phyloP scores from a whole-genome alignment of 192 early-diverging fungal genomes.

The Polychytrium aggregatum region DNA sequence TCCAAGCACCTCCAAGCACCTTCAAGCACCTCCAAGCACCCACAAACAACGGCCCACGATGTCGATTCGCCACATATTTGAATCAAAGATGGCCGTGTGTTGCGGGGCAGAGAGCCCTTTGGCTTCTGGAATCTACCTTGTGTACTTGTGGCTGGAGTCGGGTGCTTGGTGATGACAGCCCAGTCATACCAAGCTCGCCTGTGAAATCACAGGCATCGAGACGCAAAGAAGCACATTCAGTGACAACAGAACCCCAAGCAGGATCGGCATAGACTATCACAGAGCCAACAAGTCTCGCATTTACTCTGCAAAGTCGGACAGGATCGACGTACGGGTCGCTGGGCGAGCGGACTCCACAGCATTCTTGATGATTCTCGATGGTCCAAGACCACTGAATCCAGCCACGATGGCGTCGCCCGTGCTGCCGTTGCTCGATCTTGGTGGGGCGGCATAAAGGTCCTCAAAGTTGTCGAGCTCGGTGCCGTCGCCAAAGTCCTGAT shows the following conservation, averaged over 20 bases:
- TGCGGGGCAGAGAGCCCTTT: too few relatives aligned
- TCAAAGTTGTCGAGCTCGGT: slow-evolving; percentile 25
- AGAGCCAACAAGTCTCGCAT: background rate
- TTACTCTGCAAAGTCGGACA: background rate
- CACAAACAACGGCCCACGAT: background rate
- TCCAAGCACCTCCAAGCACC: background rate
- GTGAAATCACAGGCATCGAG: too few relatives aligned
- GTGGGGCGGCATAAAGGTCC: slow-evolving; percentile 10
- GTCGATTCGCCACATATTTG: background rate
- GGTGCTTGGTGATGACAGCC: too few relatives aligned
- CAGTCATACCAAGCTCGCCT: too few relatives aligned
- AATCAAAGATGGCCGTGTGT: background rate
- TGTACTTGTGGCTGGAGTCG: too few relatives aligned
- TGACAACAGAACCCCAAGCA: too few relatives aligned
- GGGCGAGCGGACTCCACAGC: background rate
- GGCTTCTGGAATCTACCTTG: too few relatives aligned
- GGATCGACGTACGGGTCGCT: background rate
- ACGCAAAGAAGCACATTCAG: too few relatives aligned
- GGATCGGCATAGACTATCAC: too few relatives aligned
- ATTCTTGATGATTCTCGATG: background rate
- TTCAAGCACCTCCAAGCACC: background rate
- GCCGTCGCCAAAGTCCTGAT: slow-evolving; percentile 19
- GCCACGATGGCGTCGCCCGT: background rate
- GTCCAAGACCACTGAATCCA: background rate
- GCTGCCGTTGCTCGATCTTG: background rate